A percentile compares a stretch with the other conserved stretches of the same genome.
phyloP scores from a whole-genome alignment of 805 yeast genomes.

The Wickerhamiella occidentalis region DNA sequence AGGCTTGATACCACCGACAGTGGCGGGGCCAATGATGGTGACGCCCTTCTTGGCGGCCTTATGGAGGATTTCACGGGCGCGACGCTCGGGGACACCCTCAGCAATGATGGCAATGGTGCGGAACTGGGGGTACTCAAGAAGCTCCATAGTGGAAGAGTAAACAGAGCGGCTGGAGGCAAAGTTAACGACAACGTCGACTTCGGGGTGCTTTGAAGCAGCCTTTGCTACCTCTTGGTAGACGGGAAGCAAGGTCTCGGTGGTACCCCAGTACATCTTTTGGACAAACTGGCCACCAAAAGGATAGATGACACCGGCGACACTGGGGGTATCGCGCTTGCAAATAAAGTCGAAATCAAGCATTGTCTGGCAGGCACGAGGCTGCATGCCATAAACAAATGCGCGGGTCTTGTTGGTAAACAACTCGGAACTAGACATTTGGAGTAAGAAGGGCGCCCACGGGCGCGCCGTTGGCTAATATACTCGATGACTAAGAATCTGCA shows the following conservation, averaged over 20 bases:
- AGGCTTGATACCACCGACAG: constrained; percentile 40
- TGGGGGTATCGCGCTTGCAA: constrained; percentile 35
- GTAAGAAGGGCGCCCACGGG: not conserved
- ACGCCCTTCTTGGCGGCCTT: constrained; percentile 36
- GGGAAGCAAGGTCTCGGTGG: constrained; percentile 36
- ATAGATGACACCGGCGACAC: constrained; percentile 37
- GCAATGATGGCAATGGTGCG: constrained; percentile 38
- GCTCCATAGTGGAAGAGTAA: constrained; percentile 37
- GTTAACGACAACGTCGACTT: constrained; percentile 38
- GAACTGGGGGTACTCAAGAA: constrained; percentile 36
- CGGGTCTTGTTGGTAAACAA: constrained; percentile 34
- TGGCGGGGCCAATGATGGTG: constrained; percentile 38
- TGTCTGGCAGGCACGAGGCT: constrained; percentile 38
- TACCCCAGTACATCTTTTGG: constrained; percentile 39
- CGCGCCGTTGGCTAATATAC: constrained; percentile 5
- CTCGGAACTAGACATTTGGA: constrained; percentile 20
- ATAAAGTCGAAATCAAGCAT: constrained; percentile 38
- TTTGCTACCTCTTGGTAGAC: constrained; percentile 34
- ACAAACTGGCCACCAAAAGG: constrained; percentile 38
- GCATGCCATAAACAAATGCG: constrained; percentile 36
- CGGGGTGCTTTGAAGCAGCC: constrained; percentile 36
- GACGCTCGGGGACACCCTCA: constrained; percentile 39
- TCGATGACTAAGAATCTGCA: not conserved
- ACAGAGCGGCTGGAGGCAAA: constrained; percentile 38
- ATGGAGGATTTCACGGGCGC: constrained; percentile 36